Evolutionary conservation across 2,329 filamentous ascomycete genomes (phyloP), one percentile per base, ranked within the genome.

Genomic region (Hypoxylon sp.): DNA sequence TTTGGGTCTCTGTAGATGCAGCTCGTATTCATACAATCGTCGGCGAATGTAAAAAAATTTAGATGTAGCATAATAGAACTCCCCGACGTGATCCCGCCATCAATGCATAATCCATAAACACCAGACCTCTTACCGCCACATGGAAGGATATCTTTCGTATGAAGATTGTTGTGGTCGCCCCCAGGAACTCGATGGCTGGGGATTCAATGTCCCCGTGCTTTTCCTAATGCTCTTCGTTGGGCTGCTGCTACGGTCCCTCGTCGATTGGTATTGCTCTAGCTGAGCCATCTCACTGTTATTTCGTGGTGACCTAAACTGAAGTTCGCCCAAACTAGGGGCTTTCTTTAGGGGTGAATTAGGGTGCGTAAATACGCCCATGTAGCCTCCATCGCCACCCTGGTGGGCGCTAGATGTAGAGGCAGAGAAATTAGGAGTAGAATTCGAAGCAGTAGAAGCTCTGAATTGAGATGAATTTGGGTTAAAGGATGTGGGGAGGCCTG

Each of bases 341-440:
- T 97, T 97, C 74, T 93, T 91, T 11, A 98, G 79, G 0, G 95
- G 95, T 10, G 93, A 97, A 43, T 90, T 91, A 5, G 90, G 89
- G 77, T 97, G 93, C 5, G 87, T 91, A 78, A 90, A 94, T 0
- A 97, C 86, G 13, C 94, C 94, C 53, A 97, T 82, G 76, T 87
- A 95, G 2, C 94, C 93, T 14, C 93, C 93, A 64, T 76, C 77
- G 5, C 75, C 74, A 9, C 63, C 65, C 11, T 55, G 49, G 17
- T 49, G 48, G 13, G 38, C 45, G 45, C 60, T 48, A 30, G 65
- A 46, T 34, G 43, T 67, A 52, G 67, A 67, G 41, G 48, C 25
- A 48, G 67, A 65, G 34, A 60, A 56, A 14, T 51, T 60, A 46
- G 60, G 49, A 28, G 69, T 71, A 19, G 68, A 71, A 5, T 72